Evolutionary conservation across 2,329 filamentous ascomycete species (phyloP).

Genomic region (Colletotrichum melonis): DNA sequence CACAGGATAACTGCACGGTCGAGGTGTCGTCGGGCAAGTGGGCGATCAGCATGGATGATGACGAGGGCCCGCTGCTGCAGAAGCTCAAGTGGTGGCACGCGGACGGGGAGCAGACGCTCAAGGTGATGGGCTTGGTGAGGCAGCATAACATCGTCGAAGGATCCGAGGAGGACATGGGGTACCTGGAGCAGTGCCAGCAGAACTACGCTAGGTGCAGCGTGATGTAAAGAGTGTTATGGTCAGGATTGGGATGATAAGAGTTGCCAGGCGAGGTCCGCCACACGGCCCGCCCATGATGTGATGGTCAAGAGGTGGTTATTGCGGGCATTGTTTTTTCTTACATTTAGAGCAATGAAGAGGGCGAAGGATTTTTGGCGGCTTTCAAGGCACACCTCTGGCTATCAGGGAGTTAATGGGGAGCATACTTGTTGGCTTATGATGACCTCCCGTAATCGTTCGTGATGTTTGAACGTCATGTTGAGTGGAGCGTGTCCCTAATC

Average conservation of each 20-base stretch:
- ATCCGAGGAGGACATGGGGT: slow-evolving; percentile 79
- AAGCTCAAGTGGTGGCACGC: slow-evolving; percentile 92
- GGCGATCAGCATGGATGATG: slow-evolving; percentile 82
- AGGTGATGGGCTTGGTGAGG: slow-evolving; percentile 78
- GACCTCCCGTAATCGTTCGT: too few species aligned
- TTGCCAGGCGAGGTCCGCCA: background rate
- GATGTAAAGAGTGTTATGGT: slow-evolving; percentile 56
- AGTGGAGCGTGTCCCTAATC: background rate
- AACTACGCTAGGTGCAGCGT: slow-evolving; percentile 62
- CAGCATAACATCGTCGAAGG: slow-evolving; percentile 68
- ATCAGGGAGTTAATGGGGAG: background rate
- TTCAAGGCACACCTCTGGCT: background rate
- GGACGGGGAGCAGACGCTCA: slow-evolving; percentile 84
- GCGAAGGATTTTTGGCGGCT: background rate
- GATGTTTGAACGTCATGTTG: background rate
- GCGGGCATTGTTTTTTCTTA: background rate
- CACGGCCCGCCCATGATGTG: background rate
- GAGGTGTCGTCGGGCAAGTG: slow-evolving; percentile 89
- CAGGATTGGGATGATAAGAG: background rate
- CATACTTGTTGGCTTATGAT: background rate
- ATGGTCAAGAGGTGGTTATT: background rate
- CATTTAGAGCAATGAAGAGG: background rate
- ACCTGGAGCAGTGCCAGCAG: slow-evolving; percentile 76
- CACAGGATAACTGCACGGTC: slow-evolving; percentile 76
- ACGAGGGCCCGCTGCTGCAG: slow-evolving; percentile 77